Conservation (phyloP, 2,329 filamentous ascomycete species). For the Chaetomium strumarium region DNA sequence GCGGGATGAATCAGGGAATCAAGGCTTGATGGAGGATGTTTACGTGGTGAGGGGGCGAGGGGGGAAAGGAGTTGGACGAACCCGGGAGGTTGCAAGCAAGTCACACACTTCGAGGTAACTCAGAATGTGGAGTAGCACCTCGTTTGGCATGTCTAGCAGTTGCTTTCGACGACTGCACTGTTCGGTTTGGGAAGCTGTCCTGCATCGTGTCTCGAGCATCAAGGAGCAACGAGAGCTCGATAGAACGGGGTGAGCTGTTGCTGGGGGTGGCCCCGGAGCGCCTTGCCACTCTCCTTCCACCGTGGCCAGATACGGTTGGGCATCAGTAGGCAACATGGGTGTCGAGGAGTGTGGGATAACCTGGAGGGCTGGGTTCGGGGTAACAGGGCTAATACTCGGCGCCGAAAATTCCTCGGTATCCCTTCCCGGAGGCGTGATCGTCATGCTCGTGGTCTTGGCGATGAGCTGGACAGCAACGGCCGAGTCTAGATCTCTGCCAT, state of each 20-base stretch:
- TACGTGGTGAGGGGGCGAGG: neutral
- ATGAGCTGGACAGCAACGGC: conserved; percentile 21
- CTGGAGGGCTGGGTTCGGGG: neutral
- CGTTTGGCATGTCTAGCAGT: conserved; percentile 46
- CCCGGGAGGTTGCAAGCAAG: conserved; percentile 49
- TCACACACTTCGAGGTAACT: conserved; percentile 53
- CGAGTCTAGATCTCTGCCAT: conserved; percentile 8
- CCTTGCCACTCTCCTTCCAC: conserved; percentile 5
- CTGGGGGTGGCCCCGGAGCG: neutral
- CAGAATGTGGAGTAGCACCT: conserved; percentile 51
- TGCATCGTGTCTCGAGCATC: neutral
- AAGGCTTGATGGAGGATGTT: no score
- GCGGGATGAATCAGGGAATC: no score
- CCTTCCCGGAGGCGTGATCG: conserved; percentile 18
- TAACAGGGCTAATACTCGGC: neutral
- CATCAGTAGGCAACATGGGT: conserved; percentile 12
- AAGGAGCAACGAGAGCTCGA: neutral
- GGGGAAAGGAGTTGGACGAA: conserved; percentile 31
- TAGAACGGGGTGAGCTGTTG: neutral
- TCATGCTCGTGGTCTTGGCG: conserved; percentile 23
- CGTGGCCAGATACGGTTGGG: conserved; percentile 20
- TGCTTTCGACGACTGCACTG: neutral
- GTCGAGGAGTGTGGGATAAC: neutral
- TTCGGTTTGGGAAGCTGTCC: neutral
- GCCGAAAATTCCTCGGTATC: conserved; percentile 4